Percentiles rank a stretch among this genome's conserved stretches.
Evolutionary conservation across 2,329 filamentous ascomycete genomes (phyloP).

Genomic region (Chalaropsis thielavioides): DNA sequence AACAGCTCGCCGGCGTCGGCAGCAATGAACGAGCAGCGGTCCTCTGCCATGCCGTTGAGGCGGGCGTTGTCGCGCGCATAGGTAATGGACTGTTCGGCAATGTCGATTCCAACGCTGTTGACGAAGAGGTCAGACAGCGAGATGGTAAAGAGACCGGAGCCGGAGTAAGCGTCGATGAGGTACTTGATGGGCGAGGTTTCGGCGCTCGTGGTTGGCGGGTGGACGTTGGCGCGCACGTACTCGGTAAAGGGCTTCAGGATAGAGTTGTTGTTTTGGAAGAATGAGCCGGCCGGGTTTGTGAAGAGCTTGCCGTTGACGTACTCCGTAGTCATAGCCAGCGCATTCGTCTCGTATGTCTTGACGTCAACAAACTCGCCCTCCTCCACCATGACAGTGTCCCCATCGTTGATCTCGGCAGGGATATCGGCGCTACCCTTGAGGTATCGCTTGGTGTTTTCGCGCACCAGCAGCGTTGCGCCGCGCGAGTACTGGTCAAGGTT

Average conservation of each 20-base stretch:
- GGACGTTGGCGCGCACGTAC: constrained; percentile 69
- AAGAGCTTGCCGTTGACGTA: constrained; percentile 78
- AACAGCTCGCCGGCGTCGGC: constrained; percentile 80
- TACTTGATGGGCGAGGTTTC: constrained; percentile 47
- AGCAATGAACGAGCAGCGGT: constrained; percentile 70
- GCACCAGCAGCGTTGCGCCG: constrained; percentile 76
- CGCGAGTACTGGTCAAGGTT: constrained; percentile 59
- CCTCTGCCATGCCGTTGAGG: constrained; percentile 53
- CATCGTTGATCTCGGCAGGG: constrained; percentile 22
- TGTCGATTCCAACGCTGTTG: constrained; percentile 78
- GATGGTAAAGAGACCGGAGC: constrained; percentile 93
- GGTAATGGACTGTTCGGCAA: constrained; percentile 61
- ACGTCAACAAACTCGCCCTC: constrained; percentile 44
- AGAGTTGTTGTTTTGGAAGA: constrained; percentile 99
- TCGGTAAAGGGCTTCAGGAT: constrained; percentile 77
- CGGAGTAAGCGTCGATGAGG: constrained; percentile 94
- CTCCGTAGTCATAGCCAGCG: constrained; percentile 69
- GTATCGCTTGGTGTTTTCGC: constrained; percentile 66
- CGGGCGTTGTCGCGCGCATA: constrained; percentile 66
- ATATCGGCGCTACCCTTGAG: constrained; percentile 30
- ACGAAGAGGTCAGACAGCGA: constrained; percentile 76
- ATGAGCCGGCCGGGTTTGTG: constrained; percentile 79
- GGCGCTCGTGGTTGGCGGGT: constrained; percentile 33
- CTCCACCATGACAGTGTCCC: constrained; percentile 35
- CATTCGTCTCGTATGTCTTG: constrained; percentile 81